These are phyloP conservation scores for Solioccasus polychromus DNA, from an alignment of 768 basidiomycete genomes.

Conservation along the genomic window DNA sequence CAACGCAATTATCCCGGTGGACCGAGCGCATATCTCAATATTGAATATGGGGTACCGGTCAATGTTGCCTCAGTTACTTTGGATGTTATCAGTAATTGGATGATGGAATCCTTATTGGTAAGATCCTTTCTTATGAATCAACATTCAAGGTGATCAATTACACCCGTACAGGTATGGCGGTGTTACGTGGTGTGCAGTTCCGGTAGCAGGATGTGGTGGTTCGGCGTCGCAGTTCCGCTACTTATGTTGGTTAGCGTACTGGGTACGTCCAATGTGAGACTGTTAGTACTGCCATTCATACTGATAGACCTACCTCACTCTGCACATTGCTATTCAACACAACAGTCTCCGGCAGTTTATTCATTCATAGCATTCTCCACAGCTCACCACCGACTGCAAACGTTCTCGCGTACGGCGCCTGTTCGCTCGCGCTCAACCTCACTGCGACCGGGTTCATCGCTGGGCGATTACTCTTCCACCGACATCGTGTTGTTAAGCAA, in stretches of 20 bases:
- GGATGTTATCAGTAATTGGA: constrained; percentile 9
- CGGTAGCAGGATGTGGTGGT: constrained; percentile 34
- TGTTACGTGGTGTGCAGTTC: constrained; percentile 47
- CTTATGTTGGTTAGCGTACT: constrained; percentile 40
- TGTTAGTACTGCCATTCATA: not conserved
- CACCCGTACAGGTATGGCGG: constrained; percentile 37
- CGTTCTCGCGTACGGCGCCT: constrained; percentile 21
- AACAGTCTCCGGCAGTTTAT: constrained; percentile 9
- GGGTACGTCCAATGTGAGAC: constrained; percentile 27
- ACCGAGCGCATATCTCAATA: constrained; percentile 20
- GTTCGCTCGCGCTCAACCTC: constrained; percentile 29
- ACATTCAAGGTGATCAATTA: not conserved
- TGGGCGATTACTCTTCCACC: constrained; percentile 22
- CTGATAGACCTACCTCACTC: not conserved
- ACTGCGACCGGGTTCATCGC: constrained; percentile 29
- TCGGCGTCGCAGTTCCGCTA: constrained; percentile 34
- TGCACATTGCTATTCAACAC: not conserved
- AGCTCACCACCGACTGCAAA: constrained; percentile 3
- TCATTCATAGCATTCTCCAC: constrained; percentile 24
- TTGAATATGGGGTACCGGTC: constrained; percentile 7
- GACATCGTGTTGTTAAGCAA: constrained; percentile 18
- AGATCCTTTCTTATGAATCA: not conserved
- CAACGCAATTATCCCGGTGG: constrained; percentile 29
- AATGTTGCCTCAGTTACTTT: not conserved
- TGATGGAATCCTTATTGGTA: constrained; percentile 8